phyloP scores from a whole-genome alignment of 768 basidiomycete species.

The Suillus lakei region DNA sequence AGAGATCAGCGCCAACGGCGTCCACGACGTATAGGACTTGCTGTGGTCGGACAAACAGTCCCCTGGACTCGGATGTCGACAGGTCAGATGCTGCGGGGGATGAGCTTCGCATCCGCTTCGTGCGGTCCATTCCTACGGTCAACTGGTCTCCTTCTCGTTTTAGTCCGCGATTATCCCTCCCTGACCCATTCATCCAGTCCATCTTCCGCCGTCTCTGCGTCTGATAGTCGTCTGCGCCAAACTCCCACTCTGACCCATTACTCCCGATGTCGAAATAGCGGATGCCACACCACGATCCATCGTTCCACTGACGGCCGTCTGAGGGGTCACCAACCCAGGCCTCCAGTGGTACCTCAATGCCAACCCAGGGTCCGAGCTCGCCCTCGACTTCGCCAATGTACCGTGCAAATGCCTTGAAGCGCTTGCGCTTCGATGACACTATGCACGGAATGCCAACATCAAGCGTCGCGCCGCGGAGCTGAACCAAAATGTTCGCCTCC shows the following conservation, averaged over 20 bases:
- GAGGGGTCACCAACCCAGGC: slow-evolving; percentile 54
- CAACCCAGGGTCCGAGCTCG: slow-evolving; percentile 86
- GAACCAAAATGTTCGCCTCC: slow-evolving; percentile 18
- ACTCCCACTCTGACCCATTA: slow-evolving; percentile 66
- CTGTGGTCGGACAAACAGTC: slow-evolving; percentile 83
- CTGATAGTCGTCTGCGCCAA: slow-evolving; percentile 53
- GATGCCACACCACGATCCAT: slow-evolving; percentile 82
- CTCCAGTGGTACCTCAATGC: slow-evolving; percentile 81
- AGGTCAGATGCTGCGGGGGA: slow-evolving; percentile 68
- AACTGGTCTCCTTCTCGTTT: slow-evolving; percentile 67
- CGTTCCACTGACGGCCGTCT: slow-evolving; percentile 82
- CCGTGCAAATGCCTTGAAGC: slow-evolving; percentile 85
- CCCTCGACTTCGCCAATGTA: slow-evolving; percentile 90
- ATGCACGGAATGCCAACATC: slow-evolving; percentile 92
- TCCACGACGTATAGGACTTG: slow-evolving; percentile 89
- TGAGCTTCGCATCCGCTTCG: slow-evolving; percentile 67
- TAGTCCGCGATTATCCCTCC: slow-evolving; percentile 34
- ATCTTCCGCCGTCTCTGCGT: slow-evolving; percentile 50
- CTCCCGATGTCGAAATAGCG: slow-evolving; percentile 81
- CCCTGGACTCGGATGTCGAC: slow-evolving; percentile 66
- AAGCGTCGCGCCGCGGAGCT: slow-evolving; percentile 70
- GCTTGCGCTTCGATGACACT: slow-evolving; percentile 79
- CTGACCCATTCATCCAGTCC: slow-evolving; percentile 35
- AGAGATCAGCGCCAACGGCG: slow-evolving; percentile 72
- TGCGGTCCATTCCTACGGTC: slow-evolving; percentile 39